These are phyloP conservation scores for Macrolepiota dolichaula DNA, from an alignment of 768 basidiomycete species.

Conservation along the genomic window DNA sequence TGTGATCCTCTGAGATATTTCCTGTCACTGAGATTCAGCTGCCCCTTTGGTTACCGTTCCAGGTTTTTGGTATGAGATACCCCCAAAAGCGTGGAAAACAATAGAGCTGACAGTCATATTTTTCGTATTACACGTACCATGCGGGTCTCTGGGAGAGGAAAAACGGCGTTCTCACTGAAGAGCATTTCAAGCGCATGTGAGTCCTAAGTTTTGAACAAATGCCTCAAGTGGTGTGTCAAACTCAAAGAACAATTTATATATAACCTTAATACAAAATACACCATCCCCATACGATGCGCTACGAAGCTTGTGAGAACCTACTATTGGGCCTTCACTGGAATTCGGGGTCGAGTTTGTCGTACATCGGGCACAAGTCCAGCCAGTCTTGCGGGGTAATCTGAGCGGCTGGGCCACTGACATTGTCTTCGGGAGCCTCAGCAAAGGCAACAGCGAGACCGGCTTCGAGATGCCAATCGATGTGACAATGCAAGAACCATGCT, in stretches of 20 bases:
- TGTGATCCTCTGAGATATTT: neutral
- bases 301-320: neutral
- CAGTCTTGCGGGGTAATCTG: conserved; percentile 24
- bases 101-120: neutral
- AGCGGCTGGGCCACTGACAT: conserved; percentile 20
- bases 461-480: conserved; percentile 32
- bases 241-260: neutral
- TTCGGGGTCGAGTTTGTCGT: conserved; percentile 16
- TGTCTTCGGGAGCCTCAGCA: conserved; percentile 28
- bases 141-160: neutral
- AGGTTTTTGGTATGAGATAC: neutral
- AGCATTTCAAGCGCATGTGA: too few relatives aligned
- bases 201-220: neutral
- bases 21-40: neutral
- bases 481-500: conserved; percentile 21
- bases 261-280: neutral
- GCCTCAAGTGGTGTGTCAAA: neutral
- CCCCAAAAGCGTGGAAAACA: neutral
- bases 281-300: neutral
- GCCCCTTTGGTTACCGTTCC: neutral
- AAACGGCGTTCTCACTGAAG: too few relatives aligned
- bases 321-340: conserved; percentile 12
- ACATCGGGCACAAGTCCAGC: conserved; percentile 15
- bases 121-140: neutral
- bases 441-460: conserved; percentile 38